Conservation (phyloP, 1,284 basidiomycete species). For the Flammula alnicola region DNA sequence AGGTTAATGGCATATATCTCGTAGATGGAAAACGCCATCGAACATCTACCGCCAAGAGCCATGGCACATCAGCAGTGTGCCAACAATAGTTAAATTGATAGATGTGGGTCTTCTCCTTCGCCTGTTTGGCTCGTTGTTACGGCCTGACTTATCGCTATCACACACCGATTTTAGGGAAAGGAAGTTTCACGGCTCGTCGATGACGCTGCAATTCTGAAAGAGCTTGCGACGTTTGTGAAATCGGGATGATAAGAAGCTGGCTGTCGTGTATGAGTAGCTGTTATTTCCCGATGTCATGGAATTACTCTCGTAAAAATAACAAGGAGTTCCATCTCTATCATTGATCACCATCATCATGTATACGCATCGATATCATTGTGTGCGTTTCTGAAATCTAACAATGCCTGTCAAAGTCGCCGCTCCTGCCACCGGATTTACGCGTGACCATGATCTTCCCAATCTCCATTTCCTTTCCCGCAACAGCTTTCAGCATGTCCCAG, state of each 20-base stretch:
- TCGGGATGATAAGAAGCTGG: slow-evolving; percentile 4
- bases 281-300: too few species aligned
- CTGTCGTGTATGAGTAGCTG: too few species aligned
- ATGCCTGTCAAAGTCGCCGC: slow-evolving; percentile 60
- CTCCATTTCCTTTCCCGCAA: slow-evolving; percentile 84
- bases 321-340: background rate
- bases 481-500: slow-evolving; percentile 93
- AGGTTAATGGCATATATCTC: too few species aligned
- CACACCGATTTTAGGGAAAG: slow-evolving; percentile 45
- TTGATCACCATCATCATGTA: too few species aligned
- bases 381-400: background rate
- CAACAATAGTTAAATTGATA: slow-evolving; percentile 74
- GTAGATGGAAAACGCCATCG: slow-evolving; percentile 68
- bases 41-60: slow-evolving; percentile 69
- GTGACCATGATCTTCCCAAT: slow-evolving; percentile 72
- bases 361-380: background rate
- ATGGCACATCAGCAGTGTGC: slow-evolving; percentile 69
- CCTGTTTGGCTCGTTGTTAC: background rate
- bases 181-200: slow-evolving; percentile 63
- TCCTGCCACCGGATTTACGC: slow-evolving; percentile 75
- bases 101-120: slow-evolving; percentile 53
- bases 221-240: slow-evolving; percentile 34
- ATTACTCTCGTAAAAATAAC: too few species aligned
- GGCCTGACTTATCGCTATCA: background rate
- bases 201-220: slow-evolving; percentile 43